Percentiles rank a stretch among this genome's conserved stretches.
phyloP scores from a whole-genome alignment of 78 protist genomes.

The Protostelium mycophagum region DNA sequence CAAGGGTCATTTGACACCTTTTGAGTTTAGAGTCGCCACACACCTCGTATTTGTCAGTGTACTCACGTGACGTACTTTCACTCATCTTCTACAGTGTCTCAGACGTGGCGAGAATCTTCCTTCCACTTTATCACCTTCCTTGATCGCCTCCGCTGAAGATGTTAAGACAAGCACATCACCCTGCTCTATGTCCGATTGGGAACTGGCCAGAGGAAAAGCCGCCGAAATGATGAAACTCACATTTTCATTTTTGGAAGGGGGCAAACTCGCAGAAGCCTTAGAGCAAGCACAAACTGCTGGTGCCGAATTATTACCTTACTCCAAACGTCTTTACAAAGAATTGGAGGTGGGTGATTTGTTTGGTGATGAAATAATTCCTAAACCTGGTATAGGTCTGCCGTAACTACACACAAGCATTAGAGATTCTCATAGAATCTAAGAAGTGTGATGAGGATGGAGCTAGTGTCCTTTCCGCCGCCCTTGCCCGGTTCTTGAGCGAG shows the following conservation, averaged over 20 bases:
- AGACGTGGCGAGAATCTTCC: background rate
- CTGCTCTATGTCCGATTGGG: background rate
- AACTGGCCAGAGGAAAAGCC: background rate
- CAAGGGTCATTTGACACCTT: background rate
- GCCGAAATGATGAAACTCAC: background rate
- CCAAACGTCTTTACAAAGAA: background rate
- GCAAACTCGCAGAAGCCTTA: background rate
- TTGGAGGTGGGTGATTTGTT: background rate
- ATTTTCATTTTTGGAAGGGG: background rate
- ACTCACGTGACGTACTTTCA: background rate
- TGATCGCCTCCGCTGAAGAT: background rate
- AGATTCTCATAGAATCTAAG: background rate
- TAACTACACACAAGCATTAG: background rate
- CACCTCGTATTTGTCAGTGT: background rate
- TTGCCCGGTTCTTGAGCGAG: background rate
- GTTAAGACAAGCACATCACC: background rate
- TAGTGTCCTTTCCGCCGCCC: background rate
- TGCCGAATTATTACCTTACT: background rate
- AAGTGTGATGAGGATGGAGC: background rate
- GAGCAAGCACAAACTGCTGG: background rate
- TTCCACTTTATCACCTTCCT: background rate
- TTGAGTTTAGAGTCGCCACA: background rate
- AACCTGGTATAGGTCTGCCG: background rate
- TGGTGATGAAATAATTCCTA: background rate
- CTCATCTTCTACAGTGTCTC: background rate